phyloP scores from a whole-genome alignment of 768 basidiomycete genomes.

The Boletus vinaceobasis region DNA sequence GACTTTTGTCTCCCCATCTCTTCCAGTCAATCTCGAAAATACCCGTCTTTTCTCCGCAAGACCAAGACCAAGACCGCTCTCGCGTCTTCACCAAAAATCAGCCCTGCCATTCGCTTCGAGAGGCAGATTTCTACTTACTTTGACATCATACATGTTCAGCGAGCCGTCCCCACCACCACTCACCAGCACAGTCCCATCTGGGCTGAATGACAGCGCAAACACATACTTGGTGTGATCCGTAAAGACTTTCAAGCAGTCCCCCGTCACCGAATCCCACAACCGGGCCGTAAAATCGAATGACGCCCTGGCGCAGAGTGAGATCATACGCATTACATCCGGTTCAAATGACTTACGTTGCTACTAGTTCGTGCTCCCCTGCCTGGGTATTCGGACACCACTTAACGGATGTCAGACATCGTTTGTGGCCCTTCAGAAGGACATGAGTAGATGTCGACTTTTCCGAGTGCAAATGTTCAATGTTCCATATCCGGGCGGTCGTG shows the following conservation, averaged over 20 bases:
- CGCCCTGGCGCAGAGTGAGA: conserved; percentile 41
- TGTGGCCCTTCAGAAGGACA: conserved; percentile 59
- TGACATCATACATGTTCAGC: conserved; percentile 66
- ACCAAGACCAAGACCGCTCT: conserved; percentile 63
- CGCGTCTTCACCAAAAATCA: conserved; percentile 34
- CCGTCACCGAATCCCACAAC: conserved; percentile 79
- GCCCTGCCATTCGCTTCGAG: background rate
- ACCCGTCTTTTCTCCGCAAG: conserved; percentile 56
- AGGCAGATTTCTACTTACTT: conserved; percentile 46
- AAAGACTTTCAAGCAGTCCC: conserved; percentile 70
- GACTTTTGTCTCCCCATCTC: conserved; percentile 46
- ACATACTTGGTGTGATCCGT: conserved; percentile 68
- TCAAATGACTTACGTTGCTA: conserved; percentile 60
- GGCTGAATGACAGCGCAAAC: conserved; percentile 74
- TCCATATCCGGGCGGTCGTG: conserved; percentile 74
- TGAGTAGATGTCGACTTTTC: conserved; percentile 20
- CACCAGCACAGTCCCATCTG: conserved; percentile 65
- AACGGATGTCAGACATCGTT: conserved; percentile 59
- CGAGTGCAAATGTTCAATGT: conserved; percentile 45
- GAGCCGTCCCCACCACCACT: conserved; percentile 80
- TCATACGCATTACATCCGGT: background rate
- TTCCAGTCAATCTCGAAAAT: conserved; percentile 81
- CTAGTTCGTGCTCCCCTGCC: conserved; percentile 51
- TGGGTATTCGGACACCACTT: conserved; percentile 62
- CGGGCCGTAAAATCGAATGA: conserved; percentile 81